These are phyloP conservation scores for Grosmannia huntii DNA, from an alignment of 2,329 filamentous ascomycete genomes.

Conservation along the genomic window DNA sequence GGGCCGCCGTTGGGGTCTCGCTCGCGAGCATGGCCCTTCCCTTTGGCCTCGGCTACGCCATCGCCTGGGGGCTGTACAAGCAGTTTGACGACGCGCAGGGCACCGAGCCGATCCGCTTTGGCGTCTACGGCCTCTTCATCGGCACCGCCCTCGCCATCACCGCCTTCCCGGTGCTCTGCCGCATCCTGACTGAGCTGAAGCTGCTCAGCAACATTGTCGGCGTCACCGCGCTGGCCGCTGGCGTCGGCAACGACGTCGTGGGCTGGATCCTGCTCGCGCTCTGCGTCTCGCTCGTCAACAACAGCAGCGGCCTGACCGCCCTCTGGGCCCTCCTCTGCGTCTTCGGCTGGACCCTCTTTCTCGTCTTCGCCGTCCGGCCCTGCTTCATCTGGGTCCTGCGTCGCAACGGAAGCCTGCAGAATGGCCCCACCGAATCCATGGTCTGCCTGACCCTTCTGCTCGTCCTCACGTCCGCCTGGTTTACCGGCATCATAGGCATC, in stretches of 20 bases:
- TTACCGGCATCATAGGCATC: conserved; percentile 77
- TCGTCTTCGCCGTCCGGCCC: conserved; percentile 61
- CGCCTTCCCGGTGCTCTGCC: conserved; percentile 80
- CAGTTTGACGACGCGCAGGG: conserved; percentile 44
- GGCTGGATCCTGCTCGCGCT: conserved; percentile 89
- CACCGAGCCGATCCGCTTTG: conserved; percentile 31
- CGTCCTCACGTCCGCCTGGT: conserved; percentile 68
- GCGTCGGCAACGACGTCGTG: conserved; percentile 83
- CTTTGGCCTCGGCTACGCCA: conserved; percentile 68
- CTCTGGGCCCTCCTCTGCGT: conserved; percentile 72
- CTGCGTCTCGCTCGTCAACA: conserved; percentile 87
- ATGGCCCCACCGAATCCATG: conserved; percentile 76
- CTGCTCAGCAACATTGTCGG: conserved; percentile 73
- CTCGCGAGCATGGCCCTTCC: conserved; percentile 69
- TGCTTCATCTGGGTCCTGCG: conserved; percentile 61
- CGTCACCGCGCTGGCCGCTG: conserved; percentile 77
- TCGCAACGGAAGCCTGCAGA: conserved; percentile 64
- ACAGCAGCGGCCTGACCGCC: conserved; percentile 66
- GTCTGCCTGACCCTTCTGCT: conserved; percentile 73
- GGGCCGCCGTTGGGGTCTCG: conserved; percentile 63
- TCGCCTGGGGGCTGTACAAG: conserved; percentile 70
- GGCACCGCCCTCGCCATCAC: conserved; percentile 92
- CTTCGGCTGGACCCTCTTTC: conserved; percentile 62
- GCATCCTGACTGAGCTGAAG: conserved; percentile 85
- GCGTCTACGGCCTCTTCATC: conserved; percentile 58